phyloP scores from a whole-genome alignment of 345 rosid genomes.

The Brassica nigra region DNA sequence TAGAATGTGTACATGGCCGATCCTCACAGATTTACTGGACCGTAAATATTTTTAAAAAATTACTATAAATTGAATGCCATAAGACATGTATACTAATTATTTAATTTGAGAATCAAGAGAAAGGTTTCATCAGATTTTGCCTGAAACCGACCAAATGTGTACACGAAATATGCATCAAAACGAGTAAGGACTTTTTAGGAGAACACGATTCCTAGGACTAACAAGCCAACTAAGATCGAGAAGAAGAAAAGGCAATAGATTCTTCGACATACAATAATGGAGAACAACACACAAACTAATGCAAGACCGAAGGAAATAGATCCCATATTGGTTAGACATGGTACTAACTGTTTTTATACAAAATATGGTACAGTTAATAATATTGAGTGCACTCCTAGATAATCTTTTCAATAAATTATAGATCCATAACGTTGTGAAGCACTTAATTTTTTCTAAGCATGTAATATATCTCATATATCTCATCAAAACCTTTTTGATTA shows the following conservation, averaged over 20 bases:
- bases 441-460: background rate
- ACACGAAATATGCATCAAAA: constrained; percentile 2
- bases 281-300: background rate
- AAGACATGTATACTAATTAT: background rate
- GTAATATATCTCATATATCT: background rate
- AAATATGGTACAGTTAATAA: background rate
- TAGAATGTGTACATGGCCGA: background rate
- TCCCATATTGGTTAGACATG: background rate
- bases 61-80: background rate
- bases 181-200: background rate
- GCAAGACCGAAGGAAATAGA: background rate
- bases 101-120: background rate
- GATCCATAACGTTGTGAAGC: background rate
- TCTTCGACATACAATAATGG: constrained; percentile 12
- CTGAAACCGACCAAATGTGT: background rate
- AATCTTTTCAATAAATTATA: background rate
- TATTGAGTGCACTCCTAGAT: background rate
- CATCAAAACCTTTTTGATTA: background rate
- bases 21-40: background rate
- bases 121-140: background rate
- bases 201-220: background rate
- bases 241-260: background rate
- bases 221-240: background rate
- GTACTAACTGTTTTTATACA: background rate
- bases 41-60: background rate